These are phyloP conservation scores for Cladosporium sp. DNA, from an alignment of 2,329 filamentous ascomycete species.

Conservation along the genomic window DNA sequence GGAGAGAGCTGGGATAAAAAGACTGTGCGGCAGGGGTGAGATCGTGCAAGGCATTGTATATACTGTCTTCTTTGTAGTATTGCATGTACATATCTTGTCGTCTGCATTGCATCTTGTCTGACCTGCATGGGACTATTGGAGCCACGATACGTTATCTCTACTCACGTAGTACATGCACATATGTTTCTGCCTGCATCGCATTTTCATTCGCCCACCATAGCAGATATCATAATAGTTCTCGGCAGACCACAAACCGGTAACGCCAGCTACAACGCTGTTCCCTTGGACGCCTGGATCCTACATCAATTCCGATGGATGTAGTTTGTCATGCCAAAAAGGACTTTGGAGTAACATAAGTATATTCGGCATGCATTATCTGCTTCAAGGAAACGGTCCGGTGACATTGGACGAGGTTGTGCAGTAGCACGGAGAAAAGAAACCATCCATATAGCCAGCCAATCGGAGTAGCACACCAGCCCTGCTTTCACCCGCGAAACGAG, in stretches of 20 bases:
- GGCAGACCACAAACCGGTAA: not conserved
- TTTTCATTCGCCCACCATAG: not conserved
- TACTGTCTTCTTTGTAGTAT: not conserved
- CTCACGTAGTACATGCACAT: not conserved
- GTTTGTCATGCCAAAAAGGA: not conserved
- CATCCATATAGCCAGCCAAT: slow-evolving; percentile 2
- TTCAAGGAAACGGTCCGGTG: not conserved
- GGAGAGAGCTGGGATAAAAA: slow-evolving; percentile 1
- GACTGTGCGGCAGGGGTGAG: not conserved
- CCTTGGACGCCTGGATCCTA: not conserved
- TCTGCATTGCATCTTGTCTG: not conserved
- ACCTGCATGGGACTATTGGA: not conserved
- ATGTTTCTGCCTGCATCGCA: not conserved
- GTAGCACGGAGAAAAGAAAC: not conserved
- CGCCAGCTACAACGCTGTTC: not conserved
- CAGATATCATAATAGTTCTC: not conserved
- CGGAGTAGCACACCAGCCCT: not conserved
- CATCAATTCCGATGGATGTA: not conserved
- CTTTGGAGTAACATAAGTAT: not conserved
- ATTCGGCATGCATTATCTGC: not conserved
- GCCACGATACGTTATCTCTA: not conserved
- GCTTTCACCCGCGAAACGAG: too few relatives aligned
- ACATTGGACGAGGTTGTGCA: not conserved
- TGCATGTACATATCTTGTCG: not conserved
- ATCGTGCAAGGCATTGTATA: not conserved